Evolutionary conservation across 1,284 basidiomycete genomes (phyloP).

Genomic region (Microbotryomycetes sp.): DNA sequence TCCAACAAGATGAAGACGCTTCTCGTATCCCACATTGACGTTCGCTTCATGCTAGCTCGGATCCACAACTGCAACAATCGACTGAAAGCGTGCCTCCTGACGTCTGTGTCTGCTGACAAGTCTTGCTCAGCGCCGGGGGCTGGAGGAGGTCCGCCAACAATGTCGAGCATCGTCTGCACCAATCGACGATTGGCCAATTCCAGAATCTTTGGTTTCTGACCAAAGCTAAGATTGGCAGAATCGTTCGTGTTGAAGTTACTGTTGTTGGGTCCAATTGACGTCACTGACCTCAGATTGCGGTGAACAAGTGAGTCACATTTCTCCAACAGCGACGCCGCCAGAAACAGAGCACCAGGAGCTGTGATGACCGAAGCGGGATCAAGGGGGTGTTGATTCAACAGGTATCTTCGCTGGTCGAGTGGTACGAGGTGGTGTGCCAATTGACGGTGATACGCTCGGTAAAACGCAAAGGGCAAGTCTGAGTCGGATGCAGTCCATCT

Average conservation of each 20-base stretch:
- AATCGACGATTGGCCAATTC: constrained; percentile 49
- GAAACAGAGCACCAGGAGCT: constrained; percentile 46
- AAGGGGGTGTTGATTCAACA: constrained; percentile 22
- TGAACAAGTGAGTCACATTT: constrained; percentile 39
- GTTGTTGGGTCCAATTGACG: constrained; percentile 44
- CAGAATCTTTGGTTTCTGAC: constrained; percentile 48
- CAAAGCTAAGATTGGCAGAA: constrained; percentile 47
- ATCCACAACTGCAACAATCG: constrained; percentile 48
- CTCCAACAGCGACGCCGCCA: constrained; percentile 39
- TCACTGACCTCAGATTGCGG: constrained; percentile 40
- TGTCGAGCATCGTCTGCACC: constrained; percentile 47
- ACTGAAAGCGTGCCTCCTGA: constrained; percentile 43
- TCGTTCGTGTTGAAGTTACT: constrained; percentile 48
- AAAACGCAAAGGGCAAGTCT: constrained; percentile 51
- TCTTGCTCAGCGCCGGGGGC: neutral
- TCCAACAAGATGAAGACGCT: constrained; percentile 46
- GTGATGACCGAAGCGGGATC: constrained; percentile 42
- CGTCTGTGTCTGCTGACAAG: constrained; percentile 13
- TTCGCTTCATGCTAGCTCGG: constrained; percentile 46
- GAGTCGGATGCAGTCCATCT: constrained; percentile 46
- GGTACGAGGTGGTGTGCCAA: constrained; percentile 46
- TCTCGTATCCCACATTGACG: constrained; percentile 49
- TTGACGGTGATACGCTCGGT: constrained; percentile 50
- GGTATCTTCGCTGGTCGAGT: constrained; percentile 31
- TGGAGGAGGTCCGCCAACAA: constrained; percentile 39